Percentiles rank a stretch among this genome's conserved stretches.
Evolutionary conservation across 83 land plant genomes (phyloP).

Genomic region (Picea mariana): DNA sequence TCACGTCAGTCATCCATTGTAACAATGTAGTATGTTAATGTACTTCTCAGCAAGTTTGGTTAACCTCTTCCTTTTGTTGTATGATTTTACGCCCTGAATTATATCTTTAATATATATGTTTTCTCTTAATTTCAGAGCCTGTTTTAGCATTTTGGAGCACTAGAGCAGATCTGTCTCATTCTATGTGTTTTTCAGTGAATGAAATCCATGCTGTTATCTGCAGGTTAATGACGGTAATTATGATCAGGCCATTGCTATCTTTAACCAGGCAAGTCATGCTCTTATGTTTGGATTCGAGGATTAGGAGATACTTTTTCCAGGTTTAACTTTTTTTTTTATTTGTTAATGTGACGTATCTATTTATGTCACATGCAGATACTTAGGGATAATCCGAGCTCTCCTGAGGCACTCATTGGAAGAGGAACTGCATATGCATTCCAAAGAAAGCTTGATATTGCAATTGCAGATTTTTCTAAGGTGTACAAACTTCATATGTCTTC

Average conservation of each 20-base stretch:
- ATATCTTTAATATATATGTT: neutral
- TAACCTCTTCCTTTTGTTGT: neutral
- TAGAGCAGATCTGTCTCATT: too few species aligned
- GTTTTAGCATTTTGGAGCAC: neutral
- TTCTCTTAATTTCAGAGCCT: neutral
- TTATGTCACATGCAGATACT: conserved; percentile 47
- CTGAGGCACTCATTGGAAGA: conserved; percentile 91
- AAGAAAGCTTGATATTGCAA: conserved; percentile 73
- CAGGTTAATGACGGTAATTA: conserved; percentile 92
- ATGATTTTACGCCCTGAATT: neutral
- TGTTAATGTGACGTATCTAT: neutral
- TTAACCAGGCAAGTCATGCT: conserved; percentile 58
- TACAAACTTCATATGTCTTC: neutral
- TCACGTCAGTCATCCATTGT: neutral
- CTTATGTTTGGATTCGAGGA: neutral
- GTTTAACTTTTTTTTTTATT: neutral
- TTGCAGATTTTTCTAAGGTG: conserved; percentile 85
- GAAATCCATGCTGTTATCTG: conserved; percentile 5
- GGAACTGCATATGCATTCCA: conserved; percentile 95
- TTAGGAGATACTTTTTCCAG: neutral
- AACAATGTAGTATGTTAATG: neutral
- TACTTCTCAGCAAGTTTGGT: neutral
- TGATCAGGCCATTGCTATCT: conserved; percentile 67
- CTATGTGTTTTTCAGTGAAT: neutral
- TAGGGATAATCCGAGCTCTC: conserved; percentile 63